Conservation (phyloP, 2,329 filamentous ascomycete species). For the Thielaviopsis euricoi region DNA sequence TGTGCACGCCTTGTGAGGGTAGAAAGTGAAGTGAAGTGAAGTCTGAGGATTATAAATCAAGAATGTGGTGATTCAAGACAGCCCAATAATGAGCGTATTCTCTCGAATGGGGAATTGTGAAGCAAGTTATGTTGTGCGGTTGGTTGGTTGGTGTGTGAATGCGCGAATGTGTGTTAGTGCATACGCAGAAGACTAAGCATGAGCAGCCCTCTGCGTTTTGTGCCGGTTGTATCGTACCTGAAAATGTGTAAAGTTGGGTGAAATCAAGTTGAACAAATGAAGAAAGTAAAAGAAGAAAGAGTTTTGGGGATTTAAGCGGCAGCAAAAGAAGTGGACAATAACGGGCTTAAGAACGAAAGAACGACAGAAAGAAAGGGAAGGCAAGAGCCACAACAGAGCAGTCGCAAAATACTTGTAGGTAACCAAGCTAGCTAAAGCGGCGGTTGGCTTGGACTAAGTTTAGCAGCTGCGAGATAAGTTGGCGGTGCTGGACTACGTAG, state of each 20-base stretch:
- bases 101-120: neutral
- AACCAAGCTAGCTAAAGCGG: neutral
- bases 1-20: no score
- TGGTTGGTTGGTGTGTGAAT: no score
- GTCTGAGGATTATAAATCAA: no score
- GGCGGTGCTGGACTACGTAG: no score
- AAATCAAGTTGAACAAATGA: neutral
- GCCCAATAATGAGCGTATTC: neutral
- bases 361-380: neutral
- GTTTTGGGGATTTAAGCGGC: neutral
- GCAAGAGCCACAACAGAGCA: no score
- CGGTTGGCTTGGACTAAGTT: neutral
- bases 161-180: neutral
- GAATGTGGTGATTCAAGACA: no score
- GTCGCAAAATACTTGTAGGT: no score
- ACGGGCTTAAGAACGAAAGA: neutral
- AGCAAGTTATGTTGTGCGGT: no score
- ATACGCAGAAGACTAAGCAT: neutral
- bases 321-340: neutral
- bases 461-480: neutral
- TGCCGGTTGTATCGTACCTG: no score
- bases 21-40: no score
- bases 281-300: neutral
- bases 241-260: no score
- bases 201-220: no score